Conservation (phyloP, 768 basidiomycete genomes). For the Russula dissimulans region DNA sequence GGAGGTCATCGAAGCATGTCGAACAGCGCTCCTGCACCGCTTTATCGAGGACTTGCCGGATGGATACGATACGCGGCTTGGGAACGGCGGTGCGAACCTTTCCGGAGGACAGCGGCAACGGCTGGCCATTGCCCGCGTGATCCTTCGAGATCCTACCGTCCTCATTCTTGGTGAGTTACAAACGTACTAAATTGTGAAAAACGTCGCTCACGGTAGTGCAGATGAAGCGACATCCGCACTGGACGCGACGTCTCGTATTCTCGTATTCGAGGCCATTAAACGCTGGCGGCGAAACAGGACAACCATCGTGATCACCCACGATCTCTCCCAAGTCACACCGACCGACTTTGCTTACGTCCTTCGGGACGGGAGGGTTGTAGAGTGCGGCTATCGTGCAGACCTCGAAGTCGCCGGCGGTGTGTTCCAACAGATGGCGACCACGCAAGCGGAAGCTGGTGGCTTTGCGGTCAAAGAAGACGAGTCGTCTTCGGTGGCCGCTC, state of each 20-base stretch:
- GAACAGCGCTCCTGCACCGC: conserved; percentile 78
- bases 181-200: not conserved
- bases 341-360: conserved; percentile 91
- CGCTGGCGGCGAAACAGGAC: conserved; percentile 70
- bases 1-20: conserved; percentile 76
- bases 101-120: conserved; percentile 93
- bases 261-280: conserved; percentile 69
- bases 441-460: conserved; percentile 46
- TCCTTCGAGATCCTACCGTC: conserved; percentile 76
- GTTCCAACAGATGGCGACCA: conserved; percentile 59
- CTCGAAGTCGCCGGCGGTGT: conserved; percentile 58
- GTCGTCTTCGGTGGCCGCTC: conserved; percentile 22
- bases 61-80: conserved; percentile 80
- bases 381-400: conserved; percentile 81
- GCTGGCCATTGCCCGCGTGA: conserved; percentile 80
- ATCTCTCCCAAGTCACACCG: conserved; percentile 68
- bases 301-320: conserved; percentile 93
- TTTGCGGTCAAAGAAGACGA: conserved; percentile 33
- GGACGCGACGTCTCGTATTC: conserved; percentile 76
- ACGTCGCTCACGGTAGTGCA: conserved; percentile 24
- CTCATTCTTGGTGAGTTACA: conserved; percentile 74
- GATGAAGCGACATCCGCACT: conserved; percentile 79
- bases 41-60: conserved; percentile 78
- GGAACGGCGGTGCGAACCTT: conserved; percentile 62
- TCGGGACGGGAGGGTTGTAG: conserved; percentile 66